Evolutionary conservation across 768 basidiomycete species (phyloP).

Genomic region (Pulveroboletus sp.): DNA sequence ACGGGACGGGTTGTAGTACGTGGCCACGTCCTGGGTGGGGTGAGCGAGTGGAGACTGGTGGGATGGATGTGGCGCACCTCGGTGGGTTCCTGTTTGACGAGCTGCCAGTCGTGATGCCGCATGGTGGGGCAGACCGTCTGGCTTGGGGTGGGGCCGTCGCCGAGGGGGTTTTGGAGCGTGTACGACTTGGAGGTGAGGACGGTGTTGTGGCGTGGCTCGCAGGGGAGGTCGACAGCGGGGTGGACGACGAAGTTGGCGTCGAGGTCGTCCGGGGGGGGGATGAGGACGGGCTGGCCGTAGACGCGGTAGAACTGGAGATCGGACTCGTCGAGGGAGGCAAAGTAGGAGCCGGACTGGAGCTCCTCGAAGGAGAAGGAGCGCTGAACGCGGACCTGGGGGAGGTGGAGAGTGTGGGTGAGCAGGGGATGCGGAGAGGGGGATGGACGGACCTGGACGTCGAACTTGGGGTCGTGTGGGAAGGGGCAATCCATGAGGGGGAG

Average conservation of each 20-base stretch:
- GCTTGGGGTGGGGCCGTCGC: constrained; percentile 3
- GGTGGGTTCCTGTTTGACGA: constrained; percentile 22
- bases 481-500: not conserved
- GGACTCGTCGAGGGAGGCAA: constrained; percentile 27
- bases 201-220: not conserved
- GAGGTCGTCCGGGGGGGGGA: constrained; percentile 22
- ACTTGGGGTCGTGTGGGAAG: constrained; percentile 2
- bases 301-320: constrained; percentile 31
- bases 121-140: not conserved
- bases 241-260: constrained; percentile 17
- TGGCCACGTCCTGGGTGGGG: constrained; percentile 3
- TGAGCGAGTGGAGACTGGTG: constrained; percentile 4
- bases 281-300: constrained; percentile 31
- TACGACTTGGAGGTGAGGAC: constrained; percentile 25
- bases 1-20: constrained; percentile 5
- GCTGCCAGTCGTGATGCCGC: constrained; percentile 11
- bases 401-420: not conserved
- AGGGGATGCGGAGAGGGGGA: not conserved
- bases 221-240: not conserved
- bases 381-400: constrained; percentile 25
- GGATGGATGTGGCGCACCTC: constrained; percentile 18
- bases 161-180: constrained; percentile 26
- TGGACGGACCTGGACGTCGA: constrained; percentile 21
- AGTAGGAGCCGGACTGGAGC: constrained; percentile 31
- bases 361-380: constrained; percentile 33